Evolutionary conservation across 306 rosid species (phyloP).

Genomic region (Phaseolus lunatus): DNA sequence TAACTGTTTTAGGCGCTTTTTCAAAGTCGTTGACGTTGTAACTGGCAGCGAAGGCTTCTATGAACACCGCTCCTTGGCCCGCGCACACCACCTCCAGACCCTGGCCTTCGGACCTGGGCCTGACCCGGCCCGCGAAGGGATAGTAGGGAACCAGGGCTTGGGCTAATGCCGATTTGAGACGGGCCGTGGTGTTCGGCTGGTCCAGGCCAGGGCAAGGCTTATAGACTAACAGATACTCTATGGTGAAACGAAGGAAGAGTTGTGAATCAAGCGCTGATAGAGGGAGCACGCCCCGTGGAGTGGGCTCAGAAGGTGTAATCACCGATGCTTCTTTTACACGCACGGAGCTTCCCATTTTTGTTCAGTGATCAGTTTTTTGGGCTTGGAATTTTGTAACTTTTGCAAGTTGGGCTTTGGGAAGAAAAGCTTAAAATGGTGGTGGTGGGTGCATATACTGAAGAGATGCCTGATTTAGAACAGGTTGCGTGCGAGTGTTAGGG

Average conservation of each 20-base stretch:
- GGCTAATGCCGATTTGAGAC: constrained; percentile 7
- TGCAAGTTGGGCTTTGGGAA: neutral
- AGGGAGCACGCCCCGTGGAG: neutral
- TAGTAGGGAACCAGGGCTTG: neutral
- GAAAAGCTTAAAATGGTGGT: neutral
- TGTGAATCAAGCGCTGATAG: constrained; percentile 4
- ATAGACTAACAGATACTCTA: constrained; percentile 3
- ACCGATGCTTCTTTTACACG: constrained; percentile 13
- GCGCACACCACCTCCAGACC: neutral
- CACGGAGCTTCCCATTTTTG: neutral
- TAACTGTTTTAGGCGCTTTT: constrained; percentile 7
- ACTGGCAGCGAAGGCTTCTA: constrained; percentile 2
- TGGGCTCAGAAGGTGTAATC: constrained; percentile 20
- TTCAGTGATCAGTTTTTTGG: neutral
- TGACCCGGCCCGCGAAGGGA: constrained; percentile 2
- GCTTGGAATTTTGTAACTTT: neutral
- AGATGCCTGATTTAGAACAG: neutral
- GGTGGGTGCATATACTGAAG: neutral
- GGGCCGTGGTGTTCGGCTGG: neutral
- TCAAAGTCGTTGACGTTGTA: constrained; percentile 1
- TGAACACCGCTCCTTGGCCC: neutral
- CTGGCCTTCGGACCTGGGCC: neutral
- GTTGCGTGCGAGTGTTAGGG: neutral
- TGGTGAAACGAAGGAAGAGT: constrained; percentile 16
- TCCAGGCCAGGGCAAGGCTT: neutral